Percentiles rank a stretch among this genome's conserved stretches.
These are phyloP conservation scores for Mycena polygramma DNA, from an alignment of 768 basidiomycete genomes.

Conservation along the genomic window DNA sequence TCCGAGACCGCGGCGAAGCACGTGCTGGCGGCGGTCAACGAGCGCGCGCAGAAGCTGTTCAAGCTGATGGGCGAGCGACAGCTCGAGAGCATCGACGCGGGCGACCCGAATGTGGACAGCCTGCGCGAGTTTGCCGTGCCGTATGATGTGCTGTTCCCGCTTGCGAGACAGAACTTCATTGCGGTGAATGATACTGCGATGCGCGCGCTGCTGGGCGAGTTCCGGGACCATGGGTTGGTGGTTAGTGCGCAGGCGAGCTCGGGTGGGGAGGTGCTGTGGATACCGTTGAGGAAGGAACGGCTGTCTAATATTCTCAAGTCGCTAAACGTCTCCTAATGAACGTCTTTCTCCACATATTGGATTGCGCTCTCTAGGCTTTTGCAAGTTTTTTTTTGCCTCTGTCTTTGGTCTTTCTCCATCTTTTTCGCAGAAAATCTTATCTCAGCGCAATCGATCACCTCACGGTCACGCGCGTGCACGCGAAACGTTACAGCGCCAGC, in stretches of 20 bases:
- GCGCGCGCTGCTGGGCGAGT: slow-evolving; percentile 87
- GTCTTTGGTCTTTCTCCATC: too few species aligned
- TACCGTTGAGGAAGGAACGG: slow-evolving; percentile 86
- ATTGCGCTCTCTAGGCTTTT: too few species aligned
- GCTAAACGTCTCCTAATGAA: slow-evolving; percentile 20
- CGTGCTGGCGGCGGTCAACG: slow-evolving; percentile 88
- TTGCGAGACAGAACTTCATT: slow-evolving; percentile 86
- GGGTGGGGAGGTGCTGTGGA: slow-evolving; percentile 82
- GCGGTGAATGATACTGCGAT: slow-evolving; percentile 91
- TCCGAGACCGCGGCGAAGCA: slow-evolving; percentile 85
- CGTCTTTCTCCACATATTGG: background rate
- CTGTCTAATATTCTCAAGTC: slow-evolving; percentile 60
- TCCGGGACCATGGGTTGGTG: slow-evolving; percentile 92
- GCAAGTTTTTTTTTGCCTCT: too few species aligned
- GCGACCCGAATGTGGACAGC: slow-evolving; percentile 50
- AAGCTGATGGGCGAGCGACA: slow-evolving; percentile 76
- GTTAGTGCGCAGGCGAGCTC: slow-evolving; percentile 60
- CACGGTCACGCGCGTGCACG: background rate
- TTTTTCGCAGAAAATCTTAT: background rate
- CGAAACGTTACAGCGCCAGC: too few species aligned
- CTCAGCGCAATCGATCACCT: background rate
- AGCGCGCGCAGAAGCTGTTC: slow-evolving; percentile 89
- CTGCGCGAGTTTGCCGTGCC: slow-evolving; percentile 68
- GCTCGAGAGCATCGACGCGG: slow-evolving; percentile 67
- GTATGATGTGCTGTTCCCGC: slow-evolving; percentile 78